Conservation (phyloP, 2,329 filamentous ascomycete species). For the Colletotrichum endophyticum region DNA sequence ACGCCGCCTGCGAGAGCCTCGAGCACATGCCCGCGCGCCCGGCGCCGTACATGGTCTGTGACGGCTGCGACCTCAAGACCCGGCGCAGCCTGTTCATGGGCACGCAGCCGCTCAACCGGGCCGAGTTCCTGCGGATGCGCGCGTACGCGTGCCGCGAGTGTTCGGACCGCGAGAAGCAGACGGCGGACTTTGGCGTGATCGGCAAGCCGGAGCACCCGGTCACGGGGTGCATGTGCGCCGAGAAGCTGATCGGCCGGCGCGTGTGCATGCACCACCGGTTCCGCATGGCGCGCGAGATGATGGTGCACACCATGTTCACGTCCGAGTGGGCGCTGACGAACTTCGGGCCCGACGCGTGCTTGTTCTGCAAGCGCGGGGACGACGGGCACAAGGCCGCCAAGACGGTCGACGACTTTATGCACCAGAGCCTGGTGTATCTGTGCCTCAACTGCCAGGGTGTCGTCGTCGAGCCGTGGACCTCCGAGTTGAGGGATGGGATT, state of each 20-base stretch:
- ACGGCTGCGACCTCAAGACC: constrained; percentile 29
- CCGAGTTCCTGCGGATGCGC: constrained; percentile 36
- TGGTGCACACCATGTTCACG: constrained; percentile 27
- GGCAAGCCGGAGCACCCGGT: constrained; percentile 4
- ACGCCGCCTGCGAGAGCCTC: constrained; percentile 23
- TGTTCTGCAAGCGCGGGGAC: constrained; percentile 30
- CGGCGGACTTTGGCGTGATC: background rate
- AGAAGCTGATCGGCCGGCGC: constrained; percentile 34
- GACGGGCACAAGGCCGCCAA: background rate
- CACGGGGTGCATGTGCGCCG: constrained; percentile 42
- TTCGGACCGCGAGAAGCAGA: constrained; percentile 1
- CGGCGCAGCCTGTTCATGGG: constrained; percentile 21
- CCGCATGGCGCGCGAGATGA: constrained; percentile 27
- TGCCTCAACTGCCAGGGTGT: constrained; percentile 37
- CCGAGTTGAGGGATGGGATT: background rate
- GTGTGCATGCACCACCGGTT: constrained; percentile 41
- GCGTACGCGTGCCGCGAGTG: constrained; percentile 40
- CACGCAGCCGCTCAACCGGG: constrained; percentile 5
- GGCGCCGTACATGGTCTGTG: constrained; percentile 21
- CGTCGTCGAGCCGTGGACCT: constrained; percentile 16
- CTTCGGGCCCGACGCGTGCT: constrained; percentile 32
- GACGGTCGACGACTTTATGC: background rate
- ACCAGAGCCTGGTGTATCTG: constrained; percentile 27
- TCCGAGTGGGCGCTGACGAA: constrained; percentile 28
- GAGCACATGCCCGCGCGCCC: constrained; percentile 4